phyloP scores from a whole-genome alignment of 2,329 filamentous ascomycete genomes.

The Aspergillus sp. region DNA sequence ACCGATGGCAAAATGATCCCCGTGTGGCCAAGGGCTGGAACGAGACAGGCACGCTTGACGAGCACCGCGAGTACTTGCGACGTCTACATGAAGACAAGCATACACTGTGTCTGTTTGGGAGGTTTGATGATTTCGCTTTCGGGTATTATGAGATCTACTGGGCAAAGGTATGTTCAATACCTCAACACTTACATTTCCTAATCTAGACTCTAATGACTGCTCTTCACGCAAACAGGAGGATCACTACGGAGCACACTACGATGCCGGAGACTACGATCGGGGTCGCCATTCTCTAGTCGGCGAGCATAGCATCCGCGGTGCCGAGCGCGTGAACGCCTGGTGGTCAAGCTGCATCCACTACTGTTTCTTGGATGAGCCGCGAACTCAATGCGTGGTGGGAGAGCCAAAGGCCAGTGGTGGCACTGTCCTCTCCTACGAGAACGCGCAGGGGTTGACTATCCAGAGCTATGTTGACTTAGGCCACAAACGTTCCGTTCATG shows the following conservation, averaged over 20 bases:
- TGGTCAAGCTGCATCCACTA: slow-evolving; percentile 60
- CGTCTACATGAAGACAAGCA: slow-evolving; percentile 70
- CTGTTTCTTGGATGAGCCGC: slow-evolving; percentile 59
- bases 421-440: slow-evolving; percentile 71
- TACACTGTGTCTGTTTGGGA: slow-evolving; percentile 56
- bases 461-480: slow-evolving; percentile 72
- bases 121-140: slow-evolving; percentile 69
- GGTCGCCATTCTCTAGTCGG: slow-evolving; percentile 62
- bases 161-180: slow-evolving; percentile 55
- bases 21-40: slow-evolving; percentile 80
- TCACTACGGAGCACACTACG: slow-evolving; percentile 59
- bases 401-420: slow-evolving; percentile 72
- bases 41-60: slow-evolving; percentile 71
- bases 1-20: slow-evolving; percentile 81
- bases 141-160: slow-evolving; percentile 82
- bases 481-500: slow-evolving; percentile 68
- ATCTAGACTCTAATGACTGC: neutral
- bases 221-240: slow-evolving; percentile 49
- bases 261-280: slow-evolving; percentile 57
- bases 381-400: slow-evolving; percentile 54
- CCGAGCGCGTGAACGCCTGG: slow-evolving; percentile 58
- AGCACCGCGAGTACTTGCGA: slow-evolving; percentile 71
- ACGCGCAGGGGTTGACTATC: slow-evolving; percentile 70
- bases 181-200: no score
- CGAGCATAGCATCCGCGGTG: slow-evolving; percentile 54